Evolutionary conservation across 2,329 filamentous ascomycete genomes (phyloP).

Genomic region (Colletotrichum acutatum): DNA sequence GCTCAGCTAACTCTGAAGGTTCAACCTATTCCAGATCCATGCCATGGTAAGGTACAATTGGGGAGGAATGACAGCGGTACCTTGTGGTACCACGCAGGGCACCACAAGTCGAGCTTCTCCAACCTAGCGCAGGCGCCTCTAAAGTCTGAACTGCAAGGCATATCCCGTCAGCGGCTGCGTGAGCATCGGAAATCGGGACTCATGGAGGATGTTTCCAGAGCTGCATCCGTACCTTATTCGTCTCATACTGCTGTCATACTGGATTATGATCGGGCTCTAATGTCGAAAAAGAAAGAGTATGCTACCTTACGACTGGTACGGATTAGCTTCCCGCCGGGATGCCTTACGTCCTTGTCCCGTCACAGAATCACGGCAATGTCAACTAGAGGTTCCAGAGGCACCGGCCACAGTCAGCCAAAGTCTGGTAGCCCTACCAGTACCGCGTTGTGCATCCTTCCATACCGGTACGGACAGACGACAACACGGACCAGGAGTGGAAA

Average conservation of each 20-base stretch:
- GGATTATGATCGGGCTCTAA: background rate
- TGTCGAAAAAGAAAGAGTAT: background rate
- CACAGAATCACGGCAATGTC: constrained; percentile 11
- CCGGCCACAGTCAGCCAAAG: background rate
- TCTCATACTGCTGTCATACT: background rate
- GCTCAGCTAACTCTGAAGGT: background rate
- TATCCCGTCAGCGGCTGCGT: background rate
- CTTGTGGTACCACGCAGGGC: background rate
- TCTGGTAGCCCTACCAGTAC: constrained; percentile 21
- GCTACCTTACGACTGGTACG: background rate
- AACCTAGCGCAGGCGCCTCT: background rate
- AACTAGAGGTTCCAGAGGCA: background rate
- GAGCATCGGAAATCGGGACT: background rate
- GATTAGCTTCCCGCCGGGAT: background rate
- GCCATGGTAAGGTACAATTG: background rate
- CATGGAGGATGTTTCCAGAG: background rate
- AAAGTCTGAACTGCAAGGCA: background rate
- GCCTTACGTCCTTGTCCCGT: constrained; percentile 16
- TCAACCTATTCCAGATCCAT: background rate
- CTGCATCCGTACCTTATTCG: background rate
- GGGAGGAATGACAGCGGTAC: background rate
- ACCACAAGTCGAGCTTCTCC: background rate
- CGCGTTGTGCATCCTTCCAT: background rate
- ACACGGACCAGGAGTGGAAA: background rate
- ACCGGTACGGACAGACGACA: background rate